A percentile compares a stretch with the other conserved stretches of the same genome.
Conservation (phyloP, 345 rosid species). For the Arabis alpina region DNA sequence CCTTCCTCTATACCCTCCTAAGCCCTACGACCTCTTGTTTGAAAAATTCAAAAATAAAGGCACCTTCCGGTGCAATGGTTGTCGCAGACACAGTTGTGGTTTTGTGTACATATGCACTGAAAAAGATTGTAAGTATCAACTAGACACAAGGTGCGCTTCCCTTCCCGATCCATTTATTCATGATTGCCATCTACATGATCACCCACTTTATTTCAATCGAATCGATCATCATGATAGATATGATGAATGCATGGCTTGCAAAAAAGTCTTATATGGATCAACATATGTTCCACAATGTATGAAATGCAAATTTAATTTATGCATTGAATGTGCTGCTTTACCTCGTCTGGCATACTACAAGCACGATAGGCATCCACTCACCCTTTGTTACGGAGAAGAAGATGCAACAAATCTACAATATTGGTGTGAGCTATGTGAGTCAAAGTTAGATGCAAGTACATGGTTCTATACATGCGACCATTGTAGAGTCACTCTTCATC, state of each 20-base stretch:
- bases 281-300: too few relatives aligned
- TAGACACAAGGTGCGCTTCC: constrained; percentile 10
- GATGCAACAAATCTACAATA: not conserved
- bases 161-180: not conserved
- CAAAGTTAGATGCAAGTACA: not conserved
- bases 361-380: not conserved
- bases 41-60: not conserved
- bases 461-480: not conserved
- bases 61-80: not conserved
- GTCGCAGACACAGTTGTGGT: not conserved
- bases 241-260: not conserved
- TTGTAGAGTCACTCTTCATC: constrained; percentile 1
- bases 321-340: not conserved
- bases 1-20: too few relatives aligned
- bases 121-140: not conserved
- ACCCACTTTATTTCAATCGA: not conserved
- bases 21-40: too few relatives aligned
- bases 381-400: not conserved
- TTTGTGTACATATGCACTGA: not conserved
- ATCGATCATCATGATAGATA: too few relatives aligned
- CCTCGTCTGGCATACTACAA: not conserved
- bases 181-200: not conserved
- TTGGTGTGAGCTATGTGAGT: constrained; percentile 1
- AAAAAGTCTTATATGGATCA: too few relatives aligned
- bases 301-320: too few relatives aligned